Evolutionary conservation across 1,284 basidiomycete genomes (phyloP).

Genomic region (Polyporus tsugae): DNA sequence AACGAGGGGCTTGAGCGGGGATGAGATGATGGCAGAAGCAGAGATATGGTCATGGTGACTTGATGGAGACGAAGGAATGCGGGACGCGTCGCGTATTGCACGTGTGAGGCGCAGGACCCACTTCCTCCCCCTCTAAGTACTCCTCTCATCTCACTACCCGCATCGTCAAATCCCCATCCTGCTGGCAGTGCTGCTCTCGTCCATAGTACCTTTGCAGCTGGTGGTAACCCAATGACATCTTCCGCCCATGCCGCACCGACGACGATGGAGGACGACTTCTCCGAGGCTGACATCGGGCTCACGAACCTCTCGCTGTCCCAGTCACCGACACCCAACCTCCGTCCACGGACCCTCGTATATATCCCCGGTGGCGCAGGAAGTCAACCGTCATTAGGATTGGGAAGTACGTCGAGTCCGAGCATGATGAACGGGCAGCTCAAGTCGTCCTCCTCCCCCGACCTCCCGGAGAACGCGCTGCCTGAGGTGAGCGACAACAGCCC

Average conservation of each 20-base stretch:
- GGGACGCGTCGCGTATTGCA: constrained; percentile 15
- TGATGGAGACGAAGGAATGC: constrained; percentile 10
- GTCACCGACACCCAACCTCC: constrained; percentile 18
- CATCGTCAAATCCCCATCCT: constrained; percentile 2
- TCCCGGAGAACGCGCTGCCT: constrained; percentile 34
- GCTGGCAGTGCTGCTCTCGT: not conserved
- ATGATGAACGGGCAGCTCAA: constrained; percentile 31
- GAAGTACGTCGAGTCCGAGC: constrained; percentile 4
- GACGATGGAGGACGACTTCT: constrained; percentile 33
- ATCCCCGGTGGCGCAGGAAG: constrained; percentile 17
- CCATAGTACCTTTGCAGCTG: not conserved
- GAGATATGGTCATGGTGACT: constrained; percentile 4
- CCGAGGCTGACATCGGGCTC: constrained; percentile 43
- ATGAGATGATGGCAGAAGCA: constrained; percentile 11
- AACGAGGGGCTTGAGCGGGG: not conserved
- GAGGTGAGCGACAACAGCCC: constrained; percentile 4
- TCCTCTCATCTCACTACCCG: not conserved
- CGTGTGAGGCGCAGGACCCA: constrained; percentile 9
- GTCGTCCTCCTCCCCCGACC: constrained; percentile 44
- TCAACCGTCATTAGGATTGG: constrained; percentile 5
- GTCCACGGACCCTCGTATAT: constrained; percentile 26
- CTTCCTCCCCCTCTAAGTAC: not conserved
- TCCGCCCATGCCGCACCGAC: not conserved
- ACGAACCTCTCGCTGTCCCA: constrained; percentile 35
- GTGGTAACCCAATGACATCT: constrained; percentile 2